These are phyloP conservation scores for Aspergillus caelatus DNA, from an alignment of 2,329 filamentous ascomycete species.

Conservation along the genomic window DNA sequence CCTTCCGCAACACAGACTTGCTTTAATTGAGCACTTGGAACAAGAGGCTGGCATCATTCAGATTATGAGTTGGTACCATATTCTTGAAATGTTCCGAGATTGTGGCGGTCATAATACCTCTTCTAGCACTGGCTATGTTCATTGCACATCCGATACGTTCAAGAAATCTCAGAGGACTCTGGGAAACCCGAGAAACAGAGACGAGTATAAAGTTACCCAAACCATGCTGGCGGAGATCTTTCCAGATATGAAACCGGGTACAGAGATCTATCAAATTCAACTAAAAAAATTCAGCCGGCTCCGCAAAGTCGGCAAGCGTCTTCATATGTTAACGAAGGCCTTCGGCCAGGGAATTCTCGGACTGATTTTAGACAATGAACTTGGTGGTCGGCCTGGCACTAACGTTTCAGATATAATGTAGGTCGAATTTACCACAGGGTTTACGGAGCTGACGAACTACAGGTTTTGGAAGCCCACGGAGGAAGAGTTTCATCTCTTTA, in stretches of 20 bases:
- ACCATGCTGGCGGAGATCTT: constrained; percentile 11
- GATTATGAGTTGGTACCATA: constrained; percentile 11
- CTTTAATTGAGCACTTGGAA: constrained; percentile 5
- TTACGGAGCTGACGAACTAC: background rate
- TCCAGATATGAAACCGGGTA: constrained; percentile 1
- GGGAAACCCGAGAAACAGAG: constrained; percentile 10
- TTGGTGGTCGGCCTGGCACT: background rate
- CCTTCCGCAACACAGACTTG: background rate
- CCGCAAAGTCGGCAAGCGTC: constrained; percentile 9
- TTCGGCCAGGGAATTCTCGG: constrained; percentile 17
- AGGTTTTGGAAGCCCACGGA: background rate
- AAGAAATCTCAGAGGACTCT: background rate
- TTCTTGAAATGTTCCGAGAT: constrained; percentile 7
- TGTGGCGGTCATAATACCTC: constrained; percentile 9
- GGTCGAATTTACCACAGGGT: background rate
- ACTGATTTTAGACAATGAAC: background rate
- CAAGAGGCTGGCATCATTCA: background rate
- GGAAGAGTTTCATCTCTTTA: background rate
- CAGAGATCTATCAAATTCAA: background rate
- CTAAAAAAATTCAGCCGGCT: background rate
- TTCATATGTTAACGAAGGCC: constrained; percentile 2
- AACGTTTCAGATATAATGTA: background rate
- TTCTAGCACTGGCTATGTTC: constrained; percentile 6
- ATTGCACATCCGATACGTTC: background rate
- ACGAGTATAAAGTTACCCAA: constrained; percentile 5